Percentiles rank a stretch among this genome's conserved stretches.
phyloP scores from a whole-genome alignment of 1,284 basidiomycete genomes.

The Meripilus lineatus region DNA sequence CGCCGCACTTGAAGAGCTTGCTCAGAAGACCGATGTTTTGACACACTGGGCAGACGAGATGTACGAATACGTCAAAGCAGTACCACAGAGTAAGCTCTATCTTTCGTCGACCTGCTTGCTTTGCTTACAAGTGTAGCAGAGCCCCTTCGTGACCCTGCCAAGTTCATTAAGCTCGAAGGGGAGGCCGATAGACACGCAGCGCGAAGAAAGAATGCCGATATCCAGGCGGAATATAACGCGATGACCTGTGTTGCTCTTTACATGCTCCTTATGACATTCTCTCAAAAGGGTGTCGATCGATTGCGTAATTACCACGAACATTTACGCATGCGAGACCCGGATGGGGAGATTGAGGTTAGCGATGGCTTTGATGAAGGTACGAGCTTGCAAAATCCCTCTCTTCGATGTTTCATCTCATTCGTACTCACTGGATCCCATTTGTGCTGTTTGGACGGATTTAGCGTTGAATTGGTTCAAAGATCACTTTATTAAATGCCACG shows the following conservation, averaged over 20 bases:
- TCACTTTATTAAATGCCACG: conserved; percentile 74
- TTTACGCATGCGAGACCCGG: conserved; percentile 71
- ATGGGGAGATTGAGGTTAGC: conserved; percentile 63
- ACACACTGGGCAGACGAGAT: conserved; percentile 93
- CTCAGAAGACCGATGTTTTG: conserved; percentile 93
- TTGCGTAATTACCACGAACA: conserved; percentile 69
- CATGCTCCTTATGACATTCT: conserved; percentile 89
- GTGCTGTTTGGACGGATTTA: too few relatives aligned
- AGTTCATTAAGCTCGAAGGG: conserved; percentile 65
- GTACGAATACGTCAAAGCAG: conserved; percentile 76
- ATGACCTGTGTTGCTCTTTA: conserved; percentile 87
- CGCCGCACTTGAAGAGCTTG: conserved; percentile 76
- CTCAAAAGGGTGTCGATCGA: conserved; percentile 85
- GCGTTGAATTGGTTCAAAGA: conserved; percentile 74
- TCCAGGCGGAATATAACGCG: conserved; percentile 75
- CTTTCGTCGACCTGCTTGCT: too few relatives aligned
- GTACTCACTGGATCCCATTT: background rate
- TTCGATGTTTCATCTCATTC: conserved; percentile 10
- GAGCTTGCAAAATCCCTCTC: conserved; percentile 19
- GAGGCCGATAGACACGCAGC: conserved; percentile 67
- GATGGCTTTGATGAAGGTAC: conserved; percentile 76
- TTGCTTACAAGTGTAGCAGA: too few relatives aligned
- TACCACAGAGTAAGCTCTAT: conserved; percentile 63
- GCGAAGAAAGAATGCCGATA: conserved; percentile 60
- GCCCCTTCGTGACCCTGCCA: conserved; percentile 67